A percentile compares a stretch with the other conserved stretches of the same genome.
Conservation (phyloP, 768 basidiomycete species). For the Serendipita sp. region DNA sequence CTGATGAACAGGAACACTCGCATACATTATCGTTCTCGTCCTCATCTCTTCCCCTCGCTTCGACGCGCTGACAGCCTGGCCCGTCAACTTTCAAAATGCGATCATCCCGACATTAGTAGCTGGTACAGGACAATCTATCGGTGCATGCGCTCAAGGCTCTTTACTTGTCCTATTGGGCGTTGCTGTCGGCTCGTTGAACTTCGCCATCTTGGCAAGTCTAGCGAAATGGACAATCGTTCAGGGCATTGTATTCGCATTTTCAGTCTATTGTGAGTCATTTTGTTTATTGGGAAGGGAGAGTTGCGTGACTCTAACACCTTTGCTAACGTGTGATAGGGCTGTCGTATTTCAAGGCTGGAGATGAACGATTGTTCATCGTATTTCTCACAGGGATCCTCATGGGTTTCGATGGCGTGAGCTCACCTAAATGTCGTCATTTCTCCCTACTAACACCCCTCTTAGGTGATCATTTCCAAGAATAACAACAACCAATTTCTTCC, state of each 20-base stretch:
- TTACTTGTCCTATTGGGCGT: background rate
- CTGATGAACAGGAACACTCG: background rate
- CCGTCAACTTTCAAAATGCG: slow-evolving; percentile 1
- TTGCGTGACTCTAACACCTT: too few relatives aligned
- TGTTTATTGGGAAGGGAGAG: too few relatives aligned
- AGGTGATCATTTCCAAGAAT: background rate
- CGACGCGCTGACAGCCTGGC: background rate
- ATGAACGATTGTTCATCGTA: background rate
- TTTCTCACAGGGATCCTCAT: background rate
- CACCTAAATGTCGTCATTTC: background rate
- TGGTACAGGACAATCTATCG: background rate
- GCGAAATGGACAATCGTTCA: background rate
- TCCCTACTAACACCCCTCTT: background rate
- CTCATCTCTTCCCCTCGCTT: background rate
- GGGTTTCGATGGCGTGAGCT: background rate
- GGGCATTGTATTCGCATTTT: background rate
- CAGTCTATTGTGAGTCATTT: background rate
- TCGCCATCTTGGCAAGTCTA: background rate
- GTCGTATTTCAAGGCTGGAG: background rate
- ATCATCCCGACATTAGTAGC: background rate
- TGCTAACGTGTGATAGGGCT: background rate
- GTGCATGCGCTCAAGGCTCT: background rate
- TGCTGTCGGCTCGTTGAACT: background rate
- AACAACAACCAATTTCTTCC: background rate
- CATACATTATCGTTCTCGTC: background rate